Conservation (phyloP, 768 basidiomycete genomes). For the Dendrothele bispora region DNA sequence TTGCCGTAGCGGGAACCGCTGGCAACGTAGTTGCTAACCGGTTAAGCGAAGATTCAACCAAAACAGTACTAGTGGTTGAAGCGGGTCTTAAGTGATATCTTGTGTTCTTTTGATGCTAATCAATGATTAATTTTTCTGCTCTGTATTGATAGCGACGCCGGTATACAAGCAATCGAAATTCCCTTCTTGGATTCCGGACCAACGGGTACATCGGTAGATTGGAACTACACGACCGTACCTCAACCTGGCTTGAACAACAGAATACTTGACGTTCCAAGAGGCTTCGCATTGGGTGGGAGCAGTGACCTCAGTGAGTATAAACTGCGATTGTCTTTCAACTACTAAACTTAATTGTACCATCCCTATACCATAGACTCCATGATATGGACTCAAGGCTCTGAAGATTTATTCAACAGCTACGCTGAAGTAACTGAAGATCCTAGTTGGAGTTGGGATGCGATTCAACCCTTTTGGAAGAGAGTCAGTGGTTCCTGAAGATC, state of each 20-base stretch:
- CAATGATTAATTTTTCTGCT: background rate
- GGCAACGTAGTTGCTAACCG: too few species aligned
- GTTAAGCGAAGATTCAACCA: too few species aligned
- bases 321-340: background rate
- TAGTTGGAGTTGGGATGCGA: constrained; percentile 37
- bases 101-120: too few species aligned
- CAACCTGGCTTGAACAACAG: constrained; percentile 20
- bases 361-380: constrained; percentile 11
- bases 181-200: constrained; percentile 11
- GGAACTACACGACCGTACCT: constrained; percentile 27
- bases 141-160: constrained; percentile 4
- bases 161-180: constrained; percentile 10
- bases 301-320: constrained; percentile 21
- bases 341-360: too few species aligned
- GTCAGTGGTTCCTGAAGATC: too few species aligned
- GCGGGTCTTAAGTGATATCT: background rate
- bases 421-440: constrained; percentile 42
- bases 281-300: constrained; percentile 23
- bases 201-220: constrained; percentile 17
- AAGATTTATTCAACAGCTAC: constrained; percentile 53
- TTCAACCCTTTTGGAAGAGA: too few species aligned
- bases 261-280: constrained; percentile 20
- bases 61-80: too few species aligned
- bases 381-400: constrained; percentile 29
- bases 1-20: too few species aligned